Evolutionary conservation across 768 basidiomycete species (phyloP).

Genomic region (Tephrocybe sp.): DNA sequence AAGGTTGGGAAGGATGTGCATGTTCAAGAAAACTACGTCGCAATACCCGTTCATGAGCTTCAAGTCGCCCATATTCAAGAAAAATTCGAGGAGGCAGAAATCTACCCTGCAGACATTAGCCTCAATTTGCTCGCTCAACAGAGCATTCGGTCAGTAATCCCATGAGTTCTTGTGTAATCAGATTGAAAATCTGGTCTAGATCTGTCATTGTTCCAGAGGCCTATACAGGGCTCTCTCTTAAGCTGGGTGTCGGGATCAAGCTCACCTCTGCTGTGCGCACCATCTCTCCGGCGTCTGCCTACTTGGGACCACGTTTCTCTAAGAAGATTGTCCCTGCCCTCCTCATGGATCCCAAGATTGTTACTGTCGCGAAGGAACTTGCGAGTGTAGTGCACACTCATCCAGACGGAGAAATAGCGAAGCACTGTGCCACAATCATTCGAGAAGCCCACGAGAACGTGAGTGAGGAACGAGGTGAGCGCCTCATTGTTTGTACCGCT

Average conservation of each 20-base stretch:
- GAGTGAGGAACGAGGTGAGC: conserved; percentile 46
- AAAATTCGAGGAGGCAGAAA: conserved; percentile 47
- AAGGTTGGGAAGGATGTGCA: conserved; percentile 34
- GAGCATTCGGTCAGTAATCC: conserved; percentile 46
- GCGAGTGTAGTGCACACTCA: conserved; percentile 51
- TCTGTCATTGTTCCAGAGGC: conserved; percentile 54
- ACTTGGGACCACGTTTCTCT: conserved; percentile 57
- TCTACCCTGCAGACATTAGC: conserved; percentile 41
- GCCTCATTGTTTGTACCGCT: conserved; percentile 56
- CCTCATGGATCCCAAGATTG: conserved; percentile 43
- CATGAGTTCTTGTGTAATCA: too few species aligned
- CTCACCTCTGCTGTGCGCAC: conserved; percentile 59
- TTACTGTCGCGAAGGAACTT: conserved; percentile 57
- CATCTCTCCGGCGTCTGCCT: conserved; percentile 59
- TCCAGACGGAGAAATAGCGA: conserved; percentile 49
- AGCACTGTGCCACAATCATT: conserved; percentile 53
- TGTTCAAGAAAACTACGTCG: conserved; percentile 34
- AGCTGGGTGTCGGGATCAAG: conserved; percentile 55
- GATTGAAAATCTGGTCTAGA: conserved; percentile 24
- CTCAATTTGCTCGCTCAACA: conserved; percentile 51
- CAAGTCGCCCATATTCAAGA: conserved; percentile 49
- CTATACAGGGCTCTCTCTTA: conserved; percentile 47
- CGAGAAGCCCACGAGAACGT: conserved; percentile 52
- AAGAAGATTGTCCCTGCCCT: conserved; percentile 49
- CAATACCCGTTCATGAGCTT: conserved; percentile 56